Evolutionary conservation across 2,329 filamentous ascomycete genomes (phyloP).

Genomic region (Fusarium denticulatum): DNA sequence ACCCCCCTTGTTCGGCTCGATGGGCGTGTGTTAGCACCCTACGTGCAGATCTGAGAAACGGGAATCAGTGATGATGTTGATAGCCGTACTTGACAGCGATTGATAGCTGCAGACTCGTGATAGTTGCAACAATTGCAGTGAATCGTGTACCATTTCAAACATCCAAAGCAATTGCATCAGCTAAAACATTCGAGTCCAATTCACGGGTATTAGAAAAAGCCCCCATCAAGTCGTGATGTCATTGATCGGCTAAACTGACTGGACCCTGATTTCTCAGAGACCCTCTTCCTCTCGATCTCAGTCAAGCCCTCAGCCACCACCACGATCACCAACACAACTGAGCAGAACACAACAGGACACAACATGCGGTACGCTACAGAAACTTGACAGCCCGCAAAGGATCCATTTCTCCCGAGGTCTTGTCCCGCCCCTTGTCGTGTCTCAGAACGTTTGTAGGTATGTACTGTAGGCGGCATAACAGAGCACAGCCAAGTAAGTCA

Average conservation of each 20-base stretch:
- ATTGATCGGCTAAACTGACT: slow-evolving; percentile 10
- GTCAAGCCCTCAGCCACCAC: neutral
- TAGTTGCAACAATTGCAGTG: neutral
- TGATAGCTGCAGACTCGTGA: neutral
- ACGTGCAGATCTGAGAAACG: slow-evolving; percentile 33
- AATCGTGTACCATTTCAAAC: neutral
- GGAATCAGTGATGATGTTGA: neutral
- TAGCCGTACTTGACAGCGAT: neutral
- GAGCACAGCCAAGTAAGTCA: neutral
- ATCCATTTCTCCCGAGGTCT: neutral
- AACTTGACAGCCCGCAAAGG: neutral
- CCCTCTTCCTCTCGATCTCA: slow-evolving; percentile 11
- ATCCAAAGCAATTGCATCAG: neutral
- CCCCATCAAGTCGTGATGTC: slow-evolving; percentile 23
- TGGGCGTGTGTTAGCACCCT: slow-evolving; percentile 29
- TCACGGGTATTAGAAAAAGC: neutral
- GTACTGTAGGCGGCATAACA: neutral
- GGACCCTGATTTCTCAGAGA: slow-evolving; percentile 28
- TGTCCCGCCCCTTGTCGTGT: slow-evolving; percentile 7
- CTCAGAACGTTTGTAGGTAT: neutral
- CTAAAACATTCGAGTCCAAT: neutral
- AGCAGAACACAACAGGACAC: neutral
- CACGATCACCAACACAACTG: slow-evolving; percentile 5
- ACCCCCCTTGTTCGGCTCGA: slow-evolving; percentile 16
- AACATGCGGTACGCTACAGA: neutral